A percentile compares a stretch with the other conserved stretches of the same genome.
Conservation (phyloP, 768 basidiomycete species). For the Gloeophyllum trabeum region DNA sequence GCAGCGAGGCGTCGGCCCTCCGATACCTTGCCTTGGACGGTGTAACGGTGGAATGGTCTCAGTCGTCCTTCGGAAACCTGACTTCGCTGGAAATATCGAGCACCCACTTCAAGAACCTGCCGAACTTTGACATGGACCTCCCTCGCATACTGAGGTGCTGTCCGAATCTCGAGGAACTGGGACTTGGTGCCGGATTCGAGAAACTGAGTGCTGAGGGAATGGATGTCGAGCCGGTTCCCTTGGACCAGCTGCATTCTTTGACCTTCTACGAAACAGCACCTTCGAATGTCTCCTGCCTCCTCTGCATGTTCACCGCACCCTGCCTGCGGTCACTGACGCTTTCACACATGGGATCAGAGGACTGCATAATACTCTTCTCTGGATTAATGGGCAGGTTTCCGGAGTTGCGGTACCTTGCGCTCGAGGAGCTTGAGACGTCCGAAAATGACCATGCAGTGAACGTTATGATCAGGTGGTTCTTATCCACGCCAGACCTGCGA, state of each 20-base stretch:
- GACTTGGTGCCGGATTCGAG: conserved; percentile 48
- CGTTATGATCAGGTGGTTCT: conserved; percentile 36
- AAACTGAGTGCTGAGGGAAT: conserved; percentile 16
- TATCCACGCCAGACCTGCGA: conserved; percentile 43
- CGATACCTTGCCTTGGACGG: conserved; percentile 44
- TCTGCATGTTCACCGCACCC: conserved; percentile 43
- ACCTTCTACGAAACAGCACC: conserved; percentile 45
- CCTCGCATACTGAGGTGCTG: conserved; percentile 33
- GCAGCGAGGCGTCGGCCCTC: conserved; percentile 31
- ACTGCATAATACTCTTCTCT: conserved; percentile 38
- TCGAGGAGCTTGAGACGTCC: conserved; percentile 32
- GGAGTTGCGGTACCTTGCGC: conserved; percentile 41
- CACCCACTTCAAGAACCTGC: conserved; percentile 40
- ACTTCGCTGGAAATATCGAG: conserved; percentile 54
- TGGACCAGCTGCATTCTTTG: conserved; percentile 39
- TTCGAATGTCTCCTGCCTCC: conserved; percentile 32
- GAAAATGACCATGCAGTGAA: conserved; percentile 13
- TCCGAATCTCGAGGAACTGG: conserved; percentile 40
- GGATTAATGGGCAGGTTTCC: conserved; percentile 36
- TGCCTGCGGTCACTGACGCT: conserved; percentile 46
- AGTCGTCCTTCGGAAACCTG: conserved; percentile 38
- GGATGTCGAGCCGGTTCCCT: conserved; percentile 26
- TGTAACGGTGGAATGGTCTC: conserved; percentile 49
- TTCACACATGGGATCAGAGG: conserved; percentile 36
- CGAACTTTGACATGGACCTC: too few relatives aligned